phyloP scores from a whole-genome alignment of 2,329 filamentous ascomycete genomes.

The Fusarium siculi region DNA sequence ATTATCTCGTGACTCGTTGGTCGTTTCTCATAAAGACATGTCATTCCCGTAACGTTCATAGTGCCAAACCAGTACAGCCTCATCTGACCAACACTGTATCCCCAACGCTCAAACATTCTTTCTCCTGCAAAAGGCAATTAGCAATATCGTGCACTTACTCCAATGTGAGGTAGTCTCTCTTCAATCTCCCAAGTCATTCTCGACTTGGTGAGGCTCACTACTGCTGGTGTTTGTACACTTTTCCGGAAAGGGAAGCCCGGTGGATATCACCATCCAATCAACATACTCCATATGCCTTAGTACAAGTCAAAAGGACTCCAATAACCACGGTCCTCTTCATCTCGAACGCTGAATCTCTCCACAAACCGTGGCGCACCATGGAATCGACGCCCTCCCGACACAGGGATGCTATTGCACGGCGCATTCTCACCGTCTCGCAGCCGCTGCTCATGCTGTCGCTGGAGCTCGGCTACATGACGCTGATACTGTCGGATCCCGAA shows the following conservation, averaged over 20 bases:
- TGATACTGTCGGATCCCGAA: background rate
- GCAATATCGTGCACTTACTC: background rate
- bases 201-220: background rate
- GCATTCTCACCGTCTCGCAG: background rate
- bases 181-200: background rate
- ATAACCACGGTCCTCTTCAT: rapidly evolving
- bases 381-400: rapidly evolving
- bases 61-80: background rate
- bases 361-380: background rate
- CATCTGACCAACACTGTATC: rapidly evolving
- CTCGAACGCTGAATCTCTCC: background rate
- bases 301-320: background rate
- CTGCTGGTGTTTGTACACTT: rapidly evolving
- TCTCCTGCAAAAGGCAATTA: rapidly evolving
- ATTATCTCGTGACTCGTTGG: background rate
- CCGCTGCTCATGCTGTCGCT: background rate
- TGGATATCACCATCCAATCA: background rate
- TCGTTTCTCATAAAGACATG: background rate
- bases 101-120: background rate
- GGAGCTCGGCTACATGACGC: rapidly evolving
- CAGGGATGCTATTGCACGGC: background rate
- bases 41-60: background rate
- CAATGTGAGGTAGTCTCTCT: rapidly evolving
- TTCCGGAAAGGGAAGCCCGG: rapidly evolving
- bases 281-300: too few relatives aligned